Conservation (phyloP, 345 rosid genomes). For the Euphorbia peplus region DNA sequence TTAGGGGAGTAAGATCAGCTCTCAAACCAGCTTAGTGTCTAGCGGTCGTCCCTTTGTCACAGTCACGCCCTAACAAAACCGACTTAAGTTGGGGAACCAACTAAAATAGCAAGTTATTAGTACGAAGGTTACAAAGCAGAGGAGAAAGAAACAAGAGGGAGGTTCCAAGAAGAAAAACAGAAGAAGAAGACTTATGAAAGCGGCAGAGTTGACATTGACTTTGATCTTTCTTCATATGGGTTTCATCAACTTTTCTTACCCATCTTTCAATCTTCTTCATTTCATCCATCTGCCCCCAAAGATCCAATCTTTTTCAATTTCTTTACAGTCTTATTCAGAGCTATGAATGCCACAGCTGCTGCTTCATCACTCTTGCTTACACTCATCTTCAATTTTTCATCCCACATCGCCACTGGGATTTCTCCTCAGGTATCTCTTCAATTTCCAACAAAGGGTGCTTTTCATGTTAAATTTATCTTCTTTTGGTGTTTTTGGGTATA, state of each 20-base stretch:
- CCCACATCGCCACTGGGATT: neutral
- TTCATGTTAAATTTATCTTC: too few species aligned
- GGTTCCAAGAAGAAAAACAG: neutral
- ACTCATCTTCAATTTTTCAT: neutral
- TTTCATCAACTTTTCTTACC: neutral
- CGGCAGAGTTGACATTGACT: neutral
- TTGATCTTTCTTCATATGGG: neutral
- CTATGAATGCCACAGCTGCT: neutral
- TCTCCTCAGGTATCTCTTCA: neutral
- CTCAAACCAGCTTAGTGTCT: too few species aligned
- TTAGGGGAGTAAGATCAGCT: too few species aligned
- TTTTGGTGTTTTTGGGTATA: too few species aligned
- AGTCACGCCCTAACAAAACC: too few species aligned
- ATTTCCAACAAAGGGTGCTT: too few species aligned
- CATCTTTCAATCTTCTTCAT: neutral
- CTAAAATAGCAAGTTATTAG: too few species aligned
- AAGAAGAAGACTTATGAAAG: conserved; percentile 3
- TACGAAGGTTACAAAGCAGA: conserved; percentile 2
- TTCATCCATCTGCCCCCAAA: neutral
- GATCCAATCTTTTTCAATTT: neutral
- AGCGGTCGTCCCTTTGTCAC: too few species aligned
- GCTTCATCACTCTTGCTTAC: neutral
- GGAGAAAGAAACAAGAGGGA: neutral
- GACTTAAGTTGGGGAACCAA: too few species aligned
- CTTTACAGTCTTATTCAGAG: neutral